These are phyloP conservation scores for Pythium apleroticum DNA, from an alignment of 352 stramenopile species.

Conservation along the genomic window DNA sequence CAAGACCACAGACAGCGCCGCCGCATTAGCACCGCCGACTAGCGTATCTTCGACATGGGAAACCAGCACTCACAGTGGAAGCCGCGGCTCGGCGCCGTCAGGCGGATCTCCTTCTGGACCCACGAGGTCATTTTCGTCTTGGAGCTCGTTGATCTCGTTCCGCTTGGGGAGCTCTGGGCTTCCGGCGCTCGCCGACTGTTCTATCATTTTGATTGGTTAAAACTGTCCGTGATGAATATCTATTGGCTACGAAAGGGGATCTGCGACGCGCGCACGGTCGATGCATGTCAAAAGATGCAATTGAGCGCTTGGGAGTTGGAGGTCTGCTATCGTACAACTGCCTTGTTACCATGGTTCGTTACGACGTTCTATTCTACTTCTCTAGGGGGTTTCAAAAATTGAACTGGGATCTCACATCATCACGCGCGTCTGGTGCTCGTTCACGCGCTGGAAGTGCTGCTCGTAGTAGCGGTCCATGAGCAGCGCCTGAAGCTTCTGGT, in stretches of 20 bases:
- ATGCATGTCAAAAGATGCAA: background rate
- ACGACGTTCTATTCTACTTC: background rate
- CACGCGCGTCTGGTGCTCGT: constrained; percentile 7
- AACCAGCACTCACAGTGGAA: constrained; percentile 61
- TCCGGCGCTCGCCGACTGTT: background rate
- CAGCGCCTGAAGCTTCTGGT: constrained; percentile 56
- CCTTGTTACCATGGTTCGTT: background rate
- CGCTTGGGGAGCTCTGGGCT: background rate
- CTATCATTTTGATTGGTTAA: background rate
- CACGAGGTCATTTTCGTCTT: constrained; percentile 49
- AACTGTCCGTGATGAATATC: background rate
- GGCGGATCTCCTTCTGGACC: constrained; percentile 88
- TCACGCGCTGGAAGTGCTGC: constrained; percentile 44
- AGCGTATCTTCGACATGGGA: background rate
- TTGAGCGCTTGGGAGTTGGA: no score
- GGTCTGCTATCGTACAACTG: background rate
- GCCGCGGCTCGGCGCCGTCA: constrained; percentile 73
- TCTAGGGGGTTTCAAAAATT: constrained; percentile 5
- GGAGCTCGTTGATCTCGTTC: background rate
- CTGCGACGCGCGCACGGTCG: background rate
- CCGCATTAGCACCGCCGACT: background rate
- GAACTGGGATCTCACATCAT: background rate
- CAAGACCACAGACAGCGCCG: background rate
- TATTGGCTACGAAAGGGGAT: constrained; percentile 13
- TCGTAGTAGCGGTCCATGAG: constrained; percentile 66